A percentile compares a stretch with the other conserved stretches of the same genome.
These are phyloP conservation scores for Barnettozyma populi DNA, from an alignment of 805 yeast species.

Conservation along the genomic window DNA sequence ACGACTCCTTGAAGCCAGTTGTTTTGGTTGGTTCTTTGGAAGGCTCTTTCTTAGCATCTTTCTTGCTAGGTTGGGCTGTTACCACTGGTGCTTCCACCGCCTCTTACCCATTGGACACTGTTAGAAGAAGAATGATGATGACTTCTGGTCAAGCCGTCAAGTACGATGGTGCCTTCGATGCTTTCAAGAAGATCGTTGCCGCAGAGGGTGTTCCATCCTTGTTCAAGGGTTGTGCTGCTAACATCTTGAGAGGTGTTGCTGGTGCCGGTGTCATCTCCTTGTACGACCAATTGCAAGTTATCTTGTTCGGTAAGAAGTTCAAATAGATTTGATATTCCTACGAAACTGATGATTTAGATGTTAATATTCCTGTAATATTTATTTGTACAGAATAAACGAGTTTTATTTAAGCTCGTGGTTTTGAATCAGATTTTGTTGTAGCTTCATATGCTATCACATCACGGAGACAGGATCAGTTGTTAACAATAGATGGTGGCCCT, in stretches of 20 bases:
- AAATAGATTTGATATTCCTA: conserved; percentile 31
- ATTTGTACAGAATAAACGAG: conserved; percentile 6
- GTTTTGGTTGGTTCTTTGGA: conserved; percentile 91
- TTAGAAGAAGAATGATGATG: conserved; percentile 99
- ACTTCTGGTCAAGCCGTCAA: conserved; percentile 98
- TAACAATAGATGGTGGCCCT: too few relatives aligned
- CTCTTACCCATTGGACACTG: conserved; percentile 98
- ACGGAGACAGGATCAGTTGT: too few relatives aligned
- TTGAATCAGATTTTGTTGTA: too few relatives aligned
- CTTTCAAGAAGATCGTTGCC: conserved; percentile 86
- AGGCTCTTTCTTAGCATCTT: conserved; percentile 92
- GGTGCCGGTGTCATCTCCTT: conserved; percentile 99
- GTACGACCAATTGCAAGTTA: conserved; percentile 95
- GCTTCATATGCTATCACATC: too few relatives aligned
- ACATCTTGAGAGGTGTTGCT: conserved; percentile 99
- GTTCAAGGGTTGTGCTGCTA: conserved; percentile 99
- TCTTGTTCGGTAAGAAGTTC: conserved; percentile 95
- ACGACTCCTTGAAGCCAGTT: conserved; percentile 94
- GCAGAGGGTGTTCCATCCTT: conserved; percentile 91
- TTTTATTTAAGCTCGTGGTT: background rate
- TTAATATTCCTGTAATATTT: conserved; percentile 17
- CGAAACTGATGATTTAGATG: conserved; percentile 4
- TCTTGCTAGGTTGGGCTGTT: conserved; percentile 95
- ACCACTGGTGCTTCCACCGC: conserved; percentile 98
- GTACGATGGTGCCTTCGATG: conserved; percentile 92